Base-by-base conservation (phyloP, 345 rosid species). In the Arabis hirsuta region DNA sequence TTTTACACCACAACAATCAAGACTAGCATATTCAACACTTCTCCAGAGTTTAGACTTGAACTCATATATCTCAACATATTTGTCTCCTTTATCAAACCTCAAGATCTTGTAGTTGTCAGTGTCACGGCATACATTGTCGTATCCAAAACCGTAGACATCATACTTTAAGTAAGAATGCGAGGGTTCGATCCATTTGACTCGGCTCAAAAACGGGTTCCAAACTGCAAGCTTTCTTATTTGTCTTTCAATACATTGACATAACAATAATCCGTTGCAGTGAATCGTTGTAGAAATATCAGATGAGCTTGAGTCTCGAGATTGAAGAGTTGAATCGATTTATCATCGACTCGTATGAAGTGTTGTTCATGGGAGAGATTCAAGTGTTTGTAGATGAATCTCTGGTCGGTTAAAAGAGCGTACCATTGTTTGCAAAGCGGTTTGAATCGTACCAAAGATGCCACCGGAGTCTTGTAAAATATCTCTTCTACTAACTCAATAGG, bases 181-280 rank as follows among this genome's bases (percentile, higher is more conserved):
- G 9, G 10, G 57, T 53, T 54, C 10, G 16, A 54, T 54, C 39
- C 58, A 54, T 27, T 12, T 29, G 38, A 54, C 19, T 54, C 27
- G 24, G 9, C 19, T 31, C 38, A 54, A 54, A 54, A 54, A 26
- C 19, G 58, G 58, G 26, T 54, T 54, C 58, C 39, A 22, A 22
- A 22, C 38, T 54, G 38, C 39, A 5, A 54, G 39, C 2, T 50
- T 20, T 29, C 32, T 22, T 50, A 6, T 6, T 4, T 3, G 12
- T 13, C 16, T 12, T 5, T 43, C 32, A 29, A 29, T 29, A 29
- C 32, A 29, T 4, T 4, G 14, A 6, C 34, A 54, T 13, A 54
- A 8, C 38, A 27, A 12, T 54, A 54, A 54, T 3, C 39, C 39
- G 16, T 54, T 36, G 10, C 58, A 54, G 38, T 54, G 58, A 29